Evolutionary conservation across 2,329 filamentous ascomycete genomes (phyloP), one percentile per base, ranked within the genome.

Genomic region (Dothistroma septosporum): DNA sequence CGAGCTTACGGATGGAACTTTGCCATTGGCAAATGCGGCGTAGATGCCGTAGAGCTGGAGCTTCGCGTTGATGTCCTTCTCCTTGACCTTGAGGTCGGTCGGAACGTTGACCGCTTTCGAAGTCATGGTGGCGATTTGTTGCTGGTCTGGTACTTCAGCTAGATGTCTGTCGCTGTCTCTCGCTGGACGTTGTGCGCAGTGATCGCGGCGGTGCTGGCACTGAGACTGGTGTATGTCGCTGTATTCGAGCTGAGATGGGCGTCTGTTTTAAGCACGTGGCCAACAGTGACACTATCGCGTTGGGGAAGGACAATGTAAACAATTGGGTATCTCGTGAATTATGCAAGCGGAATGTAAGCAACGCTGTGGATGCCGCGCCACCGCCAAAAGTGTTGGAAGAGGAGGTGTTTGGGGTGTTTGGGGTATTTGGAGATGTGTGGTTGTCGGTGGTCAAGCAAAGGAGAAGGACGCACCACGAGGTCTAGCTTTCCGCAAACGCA

Each of bases 41-140:
- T 87, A 85, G 76, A 97, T 97, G 72, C 93, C 94, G 72, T 95
- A 99, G 41, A 97, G 78, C 78, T 97, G 92, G 55, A 99, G 87
- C 82, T 99, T 99, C 75, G 87, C 86, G 78, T 94, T 94, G 78
- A 97, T 88, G 75, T 96, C 85, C 73, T 79, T 84, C 80, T 96
- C 91, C 83, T 92, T 93, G 75, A 84, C 76, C 79, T 89, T 87
- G 63, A 83, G 71, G 76, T 94, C 83, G 64, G 85, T 87, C 33
- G 91, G 90, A 69, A 83, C 85, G 76, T 94, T 92, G 72, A 93
- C 88, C 60, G 72, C 64, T 53, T 65, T 69, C 41, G 68, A 66
- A 53, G 72, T 63, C 71, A 74, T 74, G 62, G 52, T 67, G 65
- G 62, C 60, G 59, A 64, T 48, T 54, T 57, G 50, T 31, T 50